phyloP scores from a whole-genome alignment of 2,329 filamentous ascomycete genomes.

The Paraphoma chrysanthemicola region DNA sequence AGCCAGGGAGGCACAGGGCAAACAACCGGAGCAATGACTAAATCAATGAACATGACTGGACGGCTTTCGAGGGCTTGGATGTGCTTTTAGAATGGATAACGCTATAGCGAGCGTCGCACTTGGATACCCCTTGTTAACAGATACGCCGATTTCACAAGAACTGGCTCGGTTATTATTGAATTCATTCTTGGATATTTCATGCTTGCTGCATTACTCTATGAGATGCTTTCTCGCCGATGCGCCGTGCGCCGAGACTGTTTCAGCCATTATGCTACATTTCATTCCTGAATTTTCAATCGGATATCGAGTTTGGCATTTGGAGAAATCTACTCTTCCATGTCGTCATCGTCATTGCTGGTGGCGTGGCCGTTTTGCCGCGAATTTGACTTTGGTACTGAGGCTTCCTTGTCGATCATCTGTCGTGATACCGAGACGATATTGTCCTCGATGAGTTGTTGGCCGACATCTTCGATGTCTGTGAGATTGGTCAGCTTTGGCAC shows the following conservation, averaged over 20 bases:
- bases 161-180: background rate
- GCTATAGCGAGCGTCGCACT: too few relatives aligned
- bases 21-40: background rate
- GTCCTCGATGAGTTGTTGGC: constrained; percentile 96
- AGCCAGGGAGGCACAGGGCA: background rate
- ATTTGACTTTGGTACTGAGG: constrained; percentile 74
- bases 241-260: constrained; percentile 2
- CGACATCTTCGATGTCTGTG: constrained; percentile 86
- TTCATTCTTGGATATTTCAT: constrained; percentile 16
- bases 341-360: constrained; percentile 39
- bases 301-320: constrained; percentile 4
- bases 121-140: background rate
- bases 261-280: background rate
- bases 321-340: constrained; percentile 42
- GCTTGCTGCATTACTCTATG: constrained; percentile 18
- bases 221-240: constrained; percentile 3
- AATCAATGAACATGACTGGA: background rate
- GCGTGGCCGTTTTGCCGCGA: constrained; percentile 35
- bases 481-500: constrained; percentile 20
- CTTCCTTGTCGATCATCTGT: constrained; percentile 99
- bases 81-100: too few relatives aligned
- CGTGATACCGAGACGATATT: constrained; percentile 98
- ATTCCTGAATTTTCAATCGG: constrained; percentile 7
- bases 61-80: too few relatives aligned
- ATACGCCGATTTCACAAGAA: too few relatives aligned